Conservation (phyloP, 1,139 yeast genomes). For the Diutina scorzettiae region DNA sequence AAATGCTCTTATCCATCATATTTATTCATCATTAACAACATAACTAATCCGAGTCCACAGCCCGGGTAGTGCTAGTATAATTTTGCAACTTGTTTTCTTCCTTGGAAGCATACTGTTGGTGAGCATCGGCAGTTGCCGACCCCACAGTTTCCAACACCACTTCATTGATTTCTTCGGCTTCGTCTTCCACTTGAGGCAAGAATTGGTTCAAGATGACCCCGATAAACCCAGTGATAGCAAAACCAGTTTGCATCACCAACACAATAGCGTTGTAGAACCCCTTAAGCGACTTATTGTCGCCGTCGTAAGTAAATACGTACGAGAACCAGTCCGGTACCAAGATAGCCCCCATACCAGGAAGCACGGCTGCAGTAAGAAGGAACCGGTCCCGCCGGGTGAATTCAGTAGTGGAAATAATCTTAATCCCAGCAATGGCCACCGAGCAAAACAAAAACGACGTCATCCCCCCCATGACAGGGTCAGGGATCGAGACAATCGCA, state of each 20-base stretch:
- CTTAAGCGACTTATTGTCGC: constrained; percentile 45
- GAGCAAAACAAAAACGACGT: constrained; percentile 80
- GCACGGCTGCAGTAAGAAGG: constrained; percentile 60
- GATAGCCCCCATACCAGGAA: constrained; percentile 72
- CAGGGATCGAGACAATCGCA: constrained; percentile 75
- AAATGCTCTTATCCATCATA: neutral
- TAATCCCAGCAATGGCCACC: constrained; percentile 81
- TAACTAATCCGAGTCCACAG: neutral
- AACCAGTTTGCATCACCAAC: constrained; percentile 79
- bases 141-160: constrained; percentile 35
- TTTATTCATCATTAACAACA: neutral
- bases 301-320: constrained; percentile 63
- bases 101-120: constrained; percentile 25
- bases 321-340: constrained; percentile 67
- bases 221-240: constrained; percentile 69
- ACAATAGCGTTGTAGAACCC: constrained; percentile 76
- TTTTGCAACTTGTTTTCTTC: constrained; percentile 14
- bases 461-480: constrained; percentile 84
- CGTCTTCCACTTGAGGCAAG: constrained; percentile 66
- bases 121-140: constrained; percentile 31
- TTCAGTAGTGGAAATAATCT: constrained; percentile 62
- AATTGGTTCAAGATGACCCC: constrained; percentile 63
- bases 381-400: constrained; percentile 85
- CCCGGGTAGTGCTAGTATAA: neutral
- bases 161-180: constrained; percentile 31